Base-by-base conservation (phyloP, 2,329 filamentous ascomycete species). In the Cryoendolithus antarcticus region DNA sequence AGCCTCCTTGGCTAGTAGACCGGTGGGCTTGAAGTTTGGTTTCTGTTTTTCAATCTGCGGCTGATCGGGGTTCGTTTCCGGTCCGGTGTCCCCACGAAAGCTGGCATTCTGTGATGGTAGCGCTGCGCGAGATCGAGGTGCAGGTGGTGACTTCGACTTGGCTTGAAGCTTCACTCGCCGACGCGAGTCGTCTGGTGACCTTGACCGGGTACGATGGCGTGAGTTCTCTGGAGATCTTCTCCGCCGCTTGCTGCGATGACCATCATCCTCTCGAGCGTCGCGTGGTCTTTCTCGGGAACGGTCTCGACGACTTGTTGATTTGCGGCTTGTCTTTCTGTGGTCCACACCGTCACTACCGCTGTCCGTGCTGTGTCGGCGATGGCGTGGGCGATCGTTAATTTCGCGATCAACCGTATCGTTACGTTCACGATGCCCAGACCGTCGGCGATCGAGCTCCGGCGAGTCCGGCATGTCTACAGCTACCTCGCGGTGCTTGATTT, bases 1-100 rank as follows among this genome's bases (percentile, higher is more conserved):
- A 37, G 86, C 86, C 47, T 86, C 86, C 33, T 86, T 85, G 2
- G 91, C 91, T 11, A 98, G 70, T 6, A 82, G 69, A 21, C 91
- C 91, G 0, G 86, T 86, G 28, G 71, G 75, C 12, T 73, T 75
- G 61, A 82, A 93, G 61, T 95, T 98, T 31, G 88, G 83, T 60
- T 86, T 88, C 58, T 96, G 80, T 55, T 91, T 88, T 43, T 81
- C 77, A 21, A 21, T 21, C 19, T 21, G 19, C 2, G 46, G 47
- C 12, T 50, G 48, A 28, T 32, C 13, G 29, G 43, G 11, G 32
- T 30, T 12, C 29, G 34, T 27, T 51, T 38, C 54, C 48, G 35
- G 56, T 44, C 36, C 58, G 3, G 47, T 40, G 8, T 48, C 48
- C 24, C 50, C 51, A 6, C 44, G 51, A 55, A 66, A 70, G 15